Base-by-base conservation (phyloP, 352 stramenopile species). In the Elongisporangium undulatum region DNA sequence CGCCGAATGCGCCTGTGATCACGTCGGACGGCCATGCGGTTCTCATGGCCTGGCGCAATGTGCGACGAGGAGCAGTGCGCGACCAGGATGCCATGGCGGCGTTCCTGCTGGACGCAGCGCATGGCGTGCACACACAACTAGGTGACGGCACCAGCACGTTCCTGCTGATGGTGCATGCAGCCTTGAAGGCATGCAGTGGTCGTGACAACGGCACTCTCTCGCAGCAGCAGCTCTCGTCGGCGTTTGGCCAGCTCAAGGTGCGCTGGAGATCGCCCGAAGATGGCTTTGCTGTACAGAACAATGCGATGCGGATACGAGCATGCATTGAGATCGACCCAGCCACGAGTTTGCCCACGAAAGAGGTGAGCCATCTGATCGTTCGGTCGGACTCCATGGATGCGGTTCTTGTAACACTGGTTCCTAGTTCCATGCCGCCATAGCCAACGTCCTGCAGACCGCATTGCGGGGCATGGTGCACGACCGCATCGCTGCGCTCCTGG, bases 81-180 rank as follows among this genome's bases (percentile, higher is more conserved):
- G 21, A 23, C 21, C 38, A 21, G 13, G 48, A 49, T 29, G 59
- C 67, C 7, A 68, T 91, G 13, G 66, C 75, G 15, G 69, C 29
- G 21, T 71, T 85, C 53, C 54, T 91, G 10, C 56, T 93, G 13
- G 53, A 79, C 52, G 73, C 75, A 10, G 77, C 65, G 9, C 66
- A 85, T 29, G 72, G 72, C 0, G 59, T 94, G 16, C 75, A 89
- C 34, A 56, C 64, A 4, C 72, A 85, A 54, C 38, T 72, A 1
- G 84, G 82, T 0, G 84, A 94, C 22, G 79, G 76, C 1, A 69
- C 71, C 6, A 84, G 61, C 15, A 67, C 82, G 62, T 87, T 92
- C 53, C 66, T 92, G 48, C 51, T 94, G 38, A 26, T 90, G 19
- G 24, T 94, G 1, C 59, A 83, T 29, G 64, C 71, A 10, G 55